Evolutionary conservation across 1,284 basidiomycete species (phyloP), one percentile per base, ranked within the genome.

Genomic region (Sporisorium scitamineum): DNA sequence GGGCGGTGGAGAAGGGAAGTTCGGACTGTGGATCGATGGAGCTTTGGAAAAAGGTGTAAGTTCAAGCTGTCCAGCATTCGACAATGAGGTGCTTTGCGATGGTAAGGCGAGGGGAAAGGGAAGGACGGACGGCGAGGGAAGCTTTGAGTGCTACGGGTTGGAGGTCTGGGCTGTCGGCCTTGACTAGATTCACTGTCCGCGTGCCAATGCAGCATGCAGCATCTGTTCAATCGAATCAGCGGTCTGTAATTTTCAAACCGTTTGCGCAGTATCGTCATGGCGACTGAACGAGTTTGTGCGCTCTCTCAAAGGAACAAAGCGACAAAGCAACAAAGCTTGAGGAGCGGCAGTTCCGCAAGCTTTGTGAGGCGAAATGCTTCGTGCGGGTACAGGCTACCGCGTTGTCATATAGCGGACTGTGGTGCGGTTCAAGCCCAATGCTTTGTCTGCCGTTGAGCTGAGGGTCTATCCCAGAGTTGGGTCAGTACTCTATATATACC

Each of bases 1-100:
- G 8, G 84, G 84, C 7, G 80, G 83, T n/a, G 83, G 81, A 5
- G 75, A 81, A 26, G 82, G 83, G 0, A 70, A 70, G 37, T 84
- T 84, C 56, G 96, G 95, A 0, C 87, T 99, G 7, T 94, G 94
- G 86, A 87, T 99, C n/a, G 94, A 96, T 82, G 90, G 91, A 1
- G 89, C 90, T 0, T 90, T 99, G 20, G 89, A 90, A 44, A 91
- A 92, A 54, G 95, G 96, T 11, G 92, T 93, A 0, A 94, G 93
- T 0, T 91, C 93, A 1, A 88, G 88, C 0, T 95, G 94, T 81
- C 91, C 92, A 1, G 94, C 94, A 0, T 98, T 95, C 85, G 90
- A 90, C 50, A 99, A 99, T 79, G 92, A 93, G 44, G 89, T 92
- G 0, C 86, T 97, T 6, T 95, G 93, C 81, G 77, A 78, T 34